phyloP scores from a whole-genome alignment of 371 early-diverging fungal species.

The Actinomortierella ambigua region DNA sequence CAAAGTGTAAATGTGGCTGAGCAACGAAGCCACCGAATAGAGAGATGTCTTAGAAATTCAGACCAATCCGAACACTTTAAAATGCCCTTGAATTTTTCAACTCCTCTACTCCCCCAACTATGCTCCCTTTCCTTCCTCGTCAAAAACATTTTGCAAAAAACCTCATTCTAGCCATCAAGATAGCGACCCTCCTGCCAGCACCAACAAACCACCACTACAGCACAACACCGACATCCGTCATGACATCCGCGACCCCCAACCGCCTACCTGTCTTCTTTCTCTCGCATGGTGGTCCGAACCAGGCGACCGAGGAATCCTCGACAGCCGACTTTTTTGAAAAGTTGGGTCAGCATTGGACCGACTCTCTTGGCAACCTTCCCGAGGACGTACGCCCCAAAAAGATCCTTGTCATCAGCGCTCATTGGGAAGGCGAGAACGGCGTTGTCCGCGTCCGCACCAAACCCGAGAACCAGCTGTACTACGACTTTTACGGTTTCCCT shows the following conservation, averaged over 20 bases:
- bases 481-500: conserved; percentile 70
- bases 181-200: no score
- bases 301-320: conserved; percentile 31
- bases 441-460: conserved; percentile 32
- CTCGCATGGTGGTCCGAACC: conserved; percentile 43
- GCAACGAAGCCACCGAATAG: neutral
- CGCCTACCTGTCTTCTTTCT: conserved; percentile 34
- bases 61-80: no score
- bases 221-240: no score
- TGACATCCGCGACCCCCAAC: conserved; percentile 11
- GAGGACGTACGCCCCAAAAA: conserved; percentile 19
- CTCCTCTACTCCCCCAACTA: neutral
- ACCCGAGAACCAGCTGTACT: conserved; percentile 40
- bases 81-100: neutral
- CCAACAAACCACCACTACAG: no score
- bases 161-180: no score
- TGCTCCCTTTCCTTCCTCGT: neutral
- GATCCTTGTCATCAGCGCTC: conserved; percentile 41
- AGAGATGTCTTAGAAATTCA: no score
- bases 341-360: conserved; percentile 37
- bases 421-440: conserved; percentile 43
- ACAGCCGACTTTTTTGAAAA: conserved; percentile 31
- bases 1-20: neutral
- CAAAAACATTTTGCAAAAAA: neutral
- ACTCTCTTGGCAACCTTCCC: neutral